phyloP scores from a whole-genome alignment of 306 rosid genomes.

The Vachellia pachyceras region DNA sequence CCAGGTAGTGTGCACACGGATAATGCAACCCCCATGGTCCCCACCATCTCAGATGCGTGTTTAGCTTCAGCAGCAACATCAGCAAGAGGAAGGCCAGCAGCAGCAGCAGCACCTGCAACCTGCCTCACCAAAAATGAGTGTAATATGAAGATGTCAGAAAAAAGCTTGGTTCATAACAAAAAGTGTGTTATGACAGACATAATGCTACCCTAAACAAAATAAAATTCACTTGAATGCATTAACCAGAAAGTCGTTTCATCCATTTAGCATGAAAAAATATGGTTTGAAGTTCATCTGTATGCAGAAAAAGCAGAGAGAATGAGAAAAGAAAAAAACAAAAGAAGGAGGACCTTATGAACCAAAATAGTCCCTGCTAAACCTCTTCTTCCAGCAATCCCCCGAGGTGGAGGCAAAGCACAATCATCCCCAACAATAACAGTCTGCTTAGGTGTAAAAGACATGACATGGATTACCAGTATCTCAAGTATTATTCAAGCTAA shows the following conservation, averaged over 20 bases:
- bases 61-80: constrained; percentile 88
- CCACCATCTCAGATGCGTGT: constrained; percentile 85
- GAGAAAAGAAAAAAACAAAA: constrained; percentile 16
- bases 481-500: constrained; percentile 13
- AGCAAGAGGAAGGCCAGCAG: constrained; percentile 77
- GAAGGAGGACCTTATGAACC: constrained; percentile 74
- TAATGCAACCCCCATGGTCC: constrained; percentile 96
- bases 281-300: constrained; percentile 9
- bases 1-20: constrained; percentile 92
- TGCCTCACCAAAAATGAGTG: constrained; percentile 45
- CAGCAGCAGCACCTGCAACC: constrained; percentile 99
- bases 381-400: constrained; percentile 90
- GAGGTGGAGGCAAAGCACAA: constrained; percentile 91
- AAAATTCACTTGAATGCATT: constrained; percentile 15
- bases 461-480: neutral
- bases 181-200: neutral
- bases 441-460: constrained; percentile 49
- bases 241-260: constrained; percentile 20
- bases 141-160: too few species aligned
- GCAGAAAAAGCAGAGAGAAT: constrained; percentile 31
- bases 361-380: constrained; percentile 97
- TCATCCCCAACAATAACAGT: constrained; percentile 97
- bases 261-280: constrained; percentile 10
- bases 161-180: constrained; percentile 7
- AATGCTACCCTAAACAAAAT: constrained; percentile 17